Percentiles rank a stretch among this genome's conserved stretches.
Evolutionary conservation across 2,329 filamentous ascomycete species (phyloP).

Genomic region (Pleurostoma richardsiae): DNA sequence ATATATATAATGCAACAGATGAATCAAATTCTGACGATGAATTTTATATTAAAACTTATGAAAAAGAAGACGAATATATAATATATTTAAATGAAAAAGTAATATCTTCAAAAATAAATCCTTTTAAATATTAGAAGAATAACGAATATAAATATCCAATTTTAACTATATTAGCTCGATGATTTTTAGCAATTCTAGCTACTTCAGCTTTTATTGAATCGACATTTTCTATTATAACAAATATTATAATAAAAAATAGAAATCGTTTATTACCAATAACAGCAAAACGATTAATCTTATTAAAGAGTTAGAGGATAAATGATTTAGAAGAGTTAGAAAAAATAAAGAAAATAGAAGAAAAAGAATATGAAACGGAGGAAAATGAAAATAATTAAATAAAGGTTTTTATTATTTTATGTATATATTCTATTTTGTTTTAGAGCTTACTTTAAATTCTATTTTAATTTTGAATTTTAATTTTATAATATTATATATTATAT

Average conservation of each 20-base stretch:
- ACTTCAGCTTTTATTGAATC: not conserved
- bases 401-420: not conserved
- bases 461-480: not conserved
- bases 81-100: not conserved
- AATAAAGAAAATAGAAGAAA: not conserved
- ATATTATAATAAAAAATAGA: not conserved
- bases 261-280: not conserved
- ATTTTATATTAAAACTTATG: not conserved
- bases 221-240: not conserved
- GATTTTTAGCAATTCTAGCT: not conserved
- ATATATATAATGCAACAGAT: not conserved
- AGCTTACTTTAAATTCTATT: not conserved
- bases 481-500: no score
- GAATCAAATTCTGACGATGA: not conserved
- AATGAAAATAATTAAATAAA: not conserved
- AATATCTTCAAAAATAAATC: not conserved
- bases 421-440: not conserved
- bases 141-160: not conserved
- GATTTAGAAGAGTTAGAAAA: not conserved
- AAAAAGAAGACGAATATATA: not conserved
- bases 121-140: not conserved
- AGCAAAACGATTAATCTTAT: not conserved
- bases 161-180: not conserved
- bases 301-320: not conserved
- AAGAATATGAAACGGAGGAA: no score